Evolutionary conservation across 2,329 filamentous ascomycete species (phyloP), one percentile per base, ranked within the genome.

Genomic region (Botrytis tulipae): DNA sequence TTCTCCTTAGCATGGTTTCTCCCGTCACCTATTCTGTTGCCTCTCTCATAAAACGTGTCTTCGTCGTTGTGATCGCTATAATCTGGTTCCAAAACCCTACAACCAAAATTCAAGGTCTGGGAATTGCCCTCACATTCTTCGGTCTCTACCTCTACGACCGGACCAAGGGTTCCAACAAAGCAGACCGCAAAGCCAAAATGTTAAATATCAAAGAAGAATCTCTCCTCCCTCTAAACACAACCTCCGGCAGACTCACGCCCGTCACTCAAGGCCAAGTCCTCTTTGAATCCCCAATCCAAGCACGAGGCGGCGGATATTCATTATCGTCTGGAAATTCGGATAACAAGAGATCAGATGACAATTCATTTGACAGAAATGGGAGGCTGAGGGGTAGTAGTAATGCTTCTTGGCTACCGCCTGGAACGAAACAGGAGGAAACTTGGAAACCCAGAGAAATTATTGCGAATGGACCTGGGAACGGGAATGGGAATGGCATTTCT

Each of bases 21-120:
- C 96, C 96, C 0, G 96, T 99, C 54, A 98, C 96, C 0, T 99
- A 99, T 84, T 97, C 94, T 0, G 95, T 99, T 54, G 96, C 96
- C 51, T 97, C 93, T 73, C 86, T 99, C 75, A 96, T 99, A 83
- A 99, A 99, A 84, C 92, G 96, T 67, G 96, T 99, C 20, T 98
- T 97, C 80, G 95, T 99, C 80, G 97, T 99, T 78, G 89, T 96
- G 74, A 92, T 97, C 78, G 94, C 96, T 10, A 95, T 99, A 75
- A 84, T 98, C 77, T 99, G 96, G 96, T 99, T 98, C 83, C 92
- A 94, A 76, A 98, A 91, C 82, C 89, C 92, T 1, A 97, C 96
- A 46, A 98, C 93, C 8, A 87, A 86, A 25, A 82, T 97, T 25
- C 96, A 99, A 82, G 93, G 90, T 1, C 86, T 92, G 60, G 96